phyloP scores from a whole-genome alignment of 805 yeast species.

The Clavispora carvajalis region DNA sequence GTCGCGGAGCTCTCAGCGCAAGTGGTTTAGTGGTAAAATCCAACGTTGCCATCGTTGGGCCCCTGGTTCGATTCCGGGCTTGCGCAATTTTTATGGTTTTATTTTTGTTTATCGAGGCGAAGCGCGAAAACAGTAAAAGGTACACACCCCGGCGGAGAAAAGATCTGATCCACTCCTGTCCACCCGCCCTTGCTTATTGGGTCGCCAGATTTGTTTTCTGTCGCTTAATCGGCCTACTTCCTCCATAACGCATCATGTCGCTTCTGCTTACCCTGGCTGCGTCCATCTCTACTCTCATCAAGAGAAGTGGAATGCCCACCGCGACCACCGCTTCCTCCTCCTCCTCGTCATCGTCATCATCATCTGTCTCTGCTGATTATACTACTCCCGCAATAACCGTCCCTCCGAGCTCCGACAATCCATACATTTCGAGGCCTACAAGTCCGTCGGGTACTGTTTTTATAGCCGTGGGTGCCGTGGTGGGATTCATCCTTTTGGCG shows the following conservation, averaged over 20 bases:
- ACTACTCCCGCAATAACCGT: constrained; percentile 49
- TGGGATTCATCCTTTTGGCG: constrained; percentile 52
- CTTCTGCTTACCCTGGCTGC: background rate
- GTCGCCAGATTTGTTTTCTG: too few relatives aligned
- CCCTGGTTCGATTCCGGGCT: constrained; percentile 11
- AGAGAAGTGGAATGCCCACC: constrained; percentile 1
- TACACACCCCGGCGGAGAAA: too few relatives aligned
- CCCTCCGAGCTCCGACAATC: constrained; percentile 60
- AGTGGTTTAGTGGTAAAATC: constrained; percentile 12
- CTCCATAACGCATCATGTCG: background rate
- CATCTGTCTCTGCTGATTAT: constrained; percentile 16
- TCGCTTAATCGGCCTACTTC: too few relatives aligned
- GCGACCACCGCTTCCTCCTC: background rate
- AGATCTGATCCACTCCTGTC: too few relatives aligned
- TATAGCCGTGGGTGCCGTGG: constrained; percentile 70
- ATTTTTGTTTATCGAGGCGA: background rate
- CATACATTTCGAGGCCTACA: constrained; percentile 48
- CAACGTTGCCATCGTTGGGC: constrained; percentile 12
- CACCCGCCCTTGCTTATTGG: too few relatives aligned
- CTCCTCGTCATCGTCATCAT: constrained; percentile 13
- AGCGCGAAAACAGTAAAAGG: background rate
- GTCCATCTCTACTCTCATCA: background rate
- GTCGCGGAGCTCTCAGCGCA: constrained; percentile 15
- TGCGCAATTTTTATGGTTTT: constrained; percentile 6
- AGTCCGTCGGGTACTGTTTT: constrained; percentile 76